phyloP scores from a whole-genome alignment of 352 stramenopile genomes.

The Stramenopiles sp. region DNA sequence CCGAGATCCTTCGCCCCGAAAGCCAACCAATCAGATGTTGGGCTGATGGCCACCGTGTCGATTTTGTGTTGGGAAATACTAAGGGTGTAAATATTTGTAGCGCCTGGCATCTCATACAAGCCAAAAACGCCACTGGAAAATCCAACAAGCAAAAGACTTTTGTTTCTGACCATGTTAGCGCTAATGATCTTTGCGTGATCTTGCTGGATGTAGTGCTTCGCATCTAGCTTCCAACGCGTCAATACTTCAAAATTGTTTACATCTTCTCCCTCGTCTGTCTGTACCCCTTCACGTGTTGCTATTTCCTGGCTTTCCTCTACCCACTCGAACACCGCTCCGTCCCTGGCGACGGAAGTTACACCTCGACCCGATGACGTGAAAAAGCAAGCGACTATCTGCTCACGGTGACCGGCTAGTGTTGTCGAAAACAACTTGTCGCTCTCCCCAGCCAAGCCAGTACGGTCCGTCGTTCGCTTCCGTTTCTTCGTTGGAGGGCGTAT shows the following conservation, averaged over 20 bases:
- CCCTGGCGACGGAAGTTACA: constrained; percentile 59
- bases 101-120: constrained; percentile 83
- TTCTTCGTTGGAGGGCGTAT: constrained; percentile 37
- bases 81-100: constrained; percentile 89
- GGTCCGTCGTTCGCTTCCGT: too few relatives aligned
- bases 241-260: constrained; percentile 27
- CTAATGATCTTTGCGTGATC: constrained; percentile 61
- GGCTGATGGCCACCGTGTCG: constrained; percentile 77
- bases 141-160: constrained; percentile 71
- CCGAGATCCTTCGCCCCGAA: constrained; percentile 88
- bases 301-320: constrained; percentile 25
- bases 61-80: constrained; percentile 56
- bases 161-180: constrained; percentile 59
- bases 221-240: constrained; percentile 36
- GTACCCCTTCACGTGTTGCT: constrained; percentile 24
- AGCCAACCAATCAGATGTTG: constrained; percentile 88
- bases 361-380: constrained; percentile 48
- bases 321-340: constrained; percentile 64
- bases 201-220: constrained; percentile 65
- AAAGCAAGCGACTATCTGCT: constrained; percentile 55
- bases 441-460: constrained; percentile 24
- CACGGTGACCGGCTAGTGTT: constrained; percentile 61
- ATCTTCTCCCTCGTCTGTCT: constrained; percentile 23
- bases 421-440: constrained; percentile 37
- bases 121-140: constrained; percentile 93